Conservation (phyloP, 176 grass and related monocot genomes). For the Aechmea fasciata region DNA sequence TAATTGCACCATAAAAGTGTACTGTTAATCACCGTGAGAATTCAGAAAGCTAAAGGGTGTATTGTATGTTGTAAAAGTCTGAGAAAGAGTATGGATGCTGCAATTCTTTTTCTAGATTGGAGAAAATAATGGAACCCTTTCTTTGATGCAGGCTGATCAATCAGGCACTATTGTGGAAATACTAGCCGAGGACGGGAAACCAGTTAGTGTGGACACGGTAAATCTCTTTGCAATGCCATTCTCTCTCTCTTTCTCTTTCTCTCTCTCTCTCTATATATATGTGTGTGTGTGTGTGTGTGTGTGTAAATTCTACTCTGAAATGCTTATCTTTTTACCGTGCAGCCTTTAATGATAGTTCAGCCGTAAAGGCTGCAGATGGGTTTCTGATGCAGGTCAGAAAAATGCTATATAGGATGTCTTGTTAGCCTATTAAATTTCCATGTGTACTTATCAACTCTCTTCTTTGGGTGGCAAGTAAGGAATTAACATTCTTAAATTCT, state of each 20-base stretch:
- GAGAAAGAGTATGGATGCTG: neutral
- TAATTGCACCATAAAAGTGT: too few species aligned
- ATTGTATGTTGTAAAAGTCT: neutral
- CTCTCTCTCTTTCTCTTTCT: neutral
- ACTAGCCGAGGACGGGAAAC: conserved; percentile 30
- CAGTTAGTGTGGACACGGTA: conserved; percentile 36
- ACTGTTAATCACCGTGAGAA: neutral
- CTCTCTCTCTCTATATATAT: neutral
- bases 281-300: neutral
- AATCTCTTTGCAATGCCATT: neutral
- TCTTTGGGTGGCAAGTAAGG: neutral
- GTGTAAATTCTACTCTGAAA: neutral
- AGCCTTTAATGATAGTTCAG: conserved; percentile 36
- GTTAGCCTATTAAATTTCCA: neutral
- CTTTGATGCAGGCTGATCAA: conserved; percentile 29
- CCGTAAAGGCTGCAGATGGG: conserved; percentile 5
- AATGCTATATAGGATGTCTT: neutral
- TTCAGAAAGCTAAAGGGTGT: neutral
- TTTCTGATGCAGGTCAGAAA: neutral
- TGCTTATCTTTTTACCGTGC: neutral
- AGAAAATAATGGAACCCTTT: neutral
- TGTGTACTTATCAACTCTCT: neutral
- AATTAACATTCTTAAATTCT: neutral
- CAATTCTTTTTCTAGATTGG: neutral
- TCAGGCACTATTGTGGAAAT: conserved; percentile 40